These are phyloP conservation scores for Scopulariopsis brevicaulis DNA, from an alignment of 2,329 filamentous ascomycete genomes.

Conservation along the genomic window DNA sequence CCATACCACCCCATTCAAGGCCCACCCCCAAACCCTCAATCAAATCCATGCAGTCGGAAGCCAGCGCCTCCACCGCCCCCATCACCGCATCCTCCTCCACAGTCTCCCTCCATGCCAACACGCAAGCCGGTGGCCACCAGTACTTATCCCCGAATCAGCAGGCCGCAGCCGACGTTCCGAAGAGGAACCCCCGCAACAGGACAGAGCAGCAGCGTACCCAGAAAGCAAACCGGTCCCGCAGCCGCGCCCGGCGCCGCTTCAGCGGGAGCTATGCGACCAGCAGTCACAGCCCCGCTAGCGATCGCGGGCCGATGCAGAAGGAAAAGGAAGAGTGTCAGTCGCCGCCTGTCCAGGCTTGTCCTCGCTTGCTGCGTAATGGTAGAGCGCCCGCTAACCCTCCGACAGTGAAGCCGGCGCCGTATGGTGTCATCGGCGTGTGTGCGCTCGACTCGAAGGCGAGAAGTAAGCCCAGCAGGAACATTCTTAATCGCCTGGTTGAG, in stretches of 20 bases:
- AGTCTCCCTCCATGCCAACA: conserved; percentile 2
- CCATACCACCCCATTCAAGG: conserved; percentile 26
- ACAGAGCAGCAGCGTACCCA: conserved; percentile 18
- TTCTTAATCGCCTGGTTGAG: conserved; percentile 80
- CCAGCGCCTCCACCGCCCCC: conserved; percentile 37
- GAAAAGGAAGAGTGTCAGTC: conserved; percentile 44
- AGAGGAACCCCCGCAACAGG: background rate
- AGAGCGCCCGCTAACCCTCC: conserved; percentile 14
- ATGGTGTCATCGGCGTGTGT: conserved; percentile 78
- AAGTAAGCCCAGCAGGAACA: conserved; percentile 94
- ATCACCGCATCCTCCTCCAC: conserved; percentile 38
- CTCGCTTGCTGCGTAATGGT: background rate
- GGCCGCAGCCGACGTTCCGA: conserved; percentile 11
- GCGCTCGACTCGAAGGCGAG: conserved; percentile 91
- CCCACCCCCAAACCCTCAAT: conserved; percentile 33
- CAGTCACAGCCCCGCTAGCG: conserved; percentile 69
- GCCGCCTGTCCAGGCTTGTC: background rate
- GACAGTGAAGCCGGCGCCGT: conserved; percentile 43
- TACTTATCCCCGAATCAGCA: background rate
- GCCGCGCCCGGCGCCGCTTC: conserved; percentile 61
- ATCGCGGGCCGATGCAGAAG: conserved; percentile 41
- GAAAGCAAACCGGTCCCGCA: conserved; percentile 49
- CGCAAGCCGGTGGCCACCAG: conserved; percentile 1
- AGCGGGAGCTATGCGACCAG: conserved; percentile 75
- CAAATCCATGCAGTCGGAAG: conserved; percentile 33